Base-by-base conservation (phyloP, 2,329 filamentous ascomycete genomes). In the Apiospora aurea region DNA sequence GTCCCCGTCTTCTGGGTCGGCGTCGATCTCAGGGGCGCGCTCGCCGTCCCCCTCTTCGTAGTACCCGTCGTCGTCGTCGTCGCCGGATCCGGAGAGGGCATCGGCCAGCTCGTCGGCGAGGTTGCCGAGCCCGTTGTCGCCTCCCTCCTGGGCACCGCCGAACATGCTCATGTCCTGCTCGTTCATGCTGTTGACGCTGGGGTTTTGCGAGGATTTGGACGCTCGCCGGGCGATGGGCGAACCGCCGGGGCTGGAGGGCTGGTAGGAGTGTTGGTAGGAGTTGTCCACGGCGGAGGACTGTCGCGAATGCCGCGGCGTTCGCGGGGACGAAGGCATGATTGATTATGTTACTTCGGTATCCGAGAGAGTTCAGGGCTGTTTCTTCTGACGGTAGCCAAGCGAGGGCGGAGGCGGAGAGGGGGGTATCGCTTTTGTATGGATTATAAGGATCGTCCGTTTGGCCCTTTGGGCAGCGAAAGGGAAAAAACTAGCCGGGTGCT, bases 61-160 rank as follows among this genome's bases (percentile, higher is more conserved):
- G 72, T 86, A 85, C 41, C 26, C 69, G 21, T 38, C 69, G 21
- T 70, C 69, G 5, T 70, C 69, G 29, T 46, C 69, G 49, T 70
- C 69, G 71, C 88, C 89, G 11, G 90, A 92, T 46, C 90, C 90
- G 61, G 89, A 90, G 80, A 93, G 90, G 4, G 91, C 91, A 78
- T 93, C 93, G 1, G 92, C 94, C 67, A 96, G 84, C 81, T 96
- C 94, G 81, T 96, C 94, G 1, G 94, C 94, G 68, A 96, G 82
- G 76, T 94, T 95, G 44, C 93, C 94, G 74, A 94, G 84, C 11
- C 92, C 91, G 73, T 89, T 89, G 69, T 83, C 80, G 29, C 46
- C 80, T 34, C 41, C 41, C 41, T 81, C 82, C 49, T 81, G 85
- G 2, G 77, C 83, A 71, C 79, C 80, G 71, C 79, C 80, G 67